Evolutionary conservation across 805 yeast genomes (phyloP), one percentile per base, ranked within the genome.

Genomic region (Metschnikowia anglica): DNA sequence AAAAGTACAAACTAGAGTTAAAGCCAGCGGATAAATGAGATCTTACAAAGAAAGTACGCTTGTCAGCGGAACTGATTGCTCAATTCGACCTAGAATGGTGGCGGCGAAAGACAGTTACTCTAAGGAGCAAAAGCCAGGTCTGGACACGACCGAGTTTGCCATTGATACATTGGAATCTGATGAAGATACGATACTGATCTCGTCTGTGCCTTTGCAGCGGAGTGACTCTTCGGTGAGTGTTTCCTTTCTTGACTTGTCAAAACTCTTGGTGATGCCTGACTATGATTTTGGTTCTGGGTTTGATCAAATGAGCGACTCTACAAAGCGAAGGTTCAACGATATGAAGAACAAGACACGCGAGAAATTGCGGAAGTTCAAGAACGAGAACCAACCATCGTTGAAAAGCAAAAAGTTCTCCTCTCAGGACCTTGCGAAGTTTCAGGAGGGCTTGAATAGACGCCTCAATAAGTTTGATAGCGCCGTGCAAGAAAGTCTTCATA

Each of bases 251-350:
- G 76, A 70, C 44, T 48, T 70, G 30, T 58, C 66, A 27, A 65
- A 63, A 45, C 56, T 70, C n/a, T 44, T 68, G 18, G 60, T 69
- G 41, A 53, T 62, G 36, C 66, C 63, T n/a, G 76, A 70, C 41
- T 70, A 68, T 44, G 75, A 70, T 46, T 70, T 68, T 44, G 76
- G 74, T 9, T 43, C 64, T 34, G 71, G 66, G 12, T 47, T 66
- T 21, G 70, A 65, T 43, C 55, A 50, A 17, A 65, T 68, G 16
- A 52, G 68, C 29, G 72, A 56, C n/a, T 47, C 64, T 4, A 66
- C 74, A 31, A 62, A 57, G 46, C 65, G 61, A 49, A 56, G 51
- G 43, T 60, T 70, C 47, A 59, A 57, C 17, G 61, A 61, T 15
- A 68, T 70, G 70, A 66, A 62, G 43, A 32, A 47, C 18, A 64